Conservation (phyloP, 169 alveolate genomes). For the Fabrea salina region DNA sequence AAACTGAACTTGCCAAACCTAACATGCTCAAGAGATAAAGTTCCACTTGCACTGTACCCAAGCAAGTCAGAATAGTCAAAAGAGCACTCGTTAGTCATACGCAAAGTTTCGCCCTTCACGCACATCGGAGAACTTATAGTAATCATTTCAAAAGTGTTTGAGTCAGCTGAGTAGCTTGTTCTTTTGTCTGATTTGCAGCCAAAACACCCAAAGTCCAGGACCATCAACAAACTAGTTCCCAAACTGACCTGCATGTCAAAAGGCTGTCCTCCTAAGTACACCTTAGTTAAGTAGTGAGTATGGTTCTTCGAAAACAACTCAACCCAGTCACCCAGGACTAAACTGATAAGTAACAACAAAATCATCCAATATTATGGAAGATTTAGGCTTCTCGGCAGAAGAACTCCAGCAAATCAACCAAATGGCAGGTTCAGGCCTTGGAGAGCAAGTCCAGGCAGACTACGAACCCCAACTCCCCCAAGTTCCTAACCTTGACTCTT, state of each 20-base stretch:
- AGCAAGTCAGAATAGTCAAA: background rate
- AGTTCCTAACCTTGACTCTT: background rate
- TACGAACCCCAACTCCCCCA: background rate
- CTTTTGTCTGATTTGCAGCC: background rate
- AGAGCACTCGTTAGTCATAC: background rate
- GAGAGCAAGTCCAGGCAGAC: background rate
- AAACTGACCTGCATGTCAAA: background rate
- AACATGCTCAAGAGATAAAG: background rate
- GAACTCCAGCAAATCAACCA: slow-evolving; percentile 2
- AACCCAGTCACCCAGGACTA: no score
- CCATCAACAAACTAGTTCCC: background rate
- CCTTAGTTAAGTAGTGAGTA: background rate
- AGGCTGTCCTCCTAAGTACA: background rate
- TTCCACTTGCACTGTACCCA: background rate
- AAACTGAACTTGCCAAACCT: background rate
- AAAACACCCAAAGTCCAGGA: background rate
- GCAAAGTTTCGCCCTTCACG: background rate
- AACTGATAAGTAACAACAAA: no score
- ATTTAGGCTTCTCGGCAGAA: slow-evolving; percentile 27
- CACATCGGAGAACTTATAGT: background rate
- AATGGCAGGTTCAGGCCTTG: background rate
- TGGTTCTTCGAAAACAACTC: no score
- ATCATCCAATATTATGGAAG: no score
- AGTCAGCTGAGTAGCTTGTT: background rate
- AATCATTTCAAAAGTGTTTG: background rate